Evolutionary conservation across 164 flowering plant species (phyloP), one percentile per base, ranked within the genome.

Genomic region (Magnolia kwangsiensis): DNA sequence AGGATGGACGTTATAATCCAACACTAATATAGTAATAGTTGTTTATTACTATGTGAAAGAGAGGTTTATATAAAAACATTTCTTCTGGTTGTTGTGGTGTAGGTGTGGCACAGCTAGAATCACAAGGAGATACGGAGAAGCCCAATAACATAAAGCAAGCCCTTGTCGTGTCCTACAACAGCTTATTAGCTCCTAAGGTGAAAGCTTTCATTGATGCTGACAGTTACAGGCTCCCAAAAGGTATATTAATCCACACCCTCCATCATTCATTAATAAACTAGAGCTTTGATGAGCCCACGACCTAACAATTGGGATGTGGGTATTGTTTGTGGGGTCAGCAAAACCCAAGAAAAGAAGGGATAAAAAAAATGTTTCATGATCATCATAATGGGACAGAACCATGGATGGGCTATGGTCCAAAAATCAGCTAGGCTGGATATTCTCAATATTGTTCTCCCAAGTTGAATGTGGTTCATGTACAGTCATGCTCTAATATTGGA

Each of bases 21-120:
- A 55, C 61, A 55, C 13, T 55, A 55, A 55, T 55, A 10, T 3
- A 55, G 61, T 55, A 3, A 11, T 55, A 11, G 18, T 55, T 55
- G 61, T 55, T 55, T 55, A 16, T 55, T 55, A 55, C 4, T 13
- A 55, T 55, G 13, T 55, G 61, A 3, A 37, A 55, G 13, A 55
- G 61, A 55, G 13, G 18, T 55, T 11, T 55, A 7, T 8, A 8
- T 16, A 55, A 55, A 55, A 16, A 55, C 18, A 55, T 55, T 55
- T 55, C 13, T 11, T 55, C 13, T 55, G 61, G 13, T 55, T 55
- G 61, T 8, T 11, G 13, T 16, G 13, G 29, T 83, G 86, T 89
- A 94, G 97, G 98, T 2, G 88, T 94, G 0, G 86, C 80, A 65
- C 93, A 89, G 13, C 63, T 76, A 24, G 92, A 88, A 73, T 85